Evolutionary conservation across 345 rosid genomes (phyloP).

Genomic region (Eutrema heterophyllum): DNA sequence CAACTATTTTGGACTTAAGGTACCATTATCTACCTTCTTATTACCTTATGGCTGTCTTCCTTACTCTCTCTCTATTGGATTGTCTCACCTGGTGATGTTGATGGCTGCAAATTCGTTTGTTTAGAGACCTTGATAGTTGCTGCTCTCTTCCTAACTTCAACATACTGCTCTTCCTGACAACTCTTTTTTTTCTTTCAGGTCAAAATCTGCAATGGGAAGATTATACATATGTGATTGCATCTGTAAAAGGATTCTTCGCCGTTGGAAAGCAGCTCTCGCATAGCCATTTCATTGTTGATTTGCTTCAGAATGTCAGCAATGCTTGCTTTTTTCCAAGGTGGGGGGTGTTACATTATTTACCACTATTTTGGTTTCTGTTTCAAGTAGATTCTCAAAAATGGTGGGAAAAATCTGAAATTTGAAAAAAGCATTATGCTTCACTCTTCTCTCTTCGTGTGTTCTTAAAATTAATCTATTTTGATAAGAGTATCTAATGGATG

Average conservation of each 20-base stretch:
- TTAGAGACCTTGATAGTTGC: neutral
- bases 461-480: no score
- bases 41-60: neutral
- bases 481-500: no score
- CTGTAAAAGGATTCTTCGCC: slow-evolving; percentile 71
- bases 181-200: slow-evolving; percentile 16
- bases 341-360: slow-evolving; percentile 15
- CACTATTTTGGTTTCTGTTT: neutral
- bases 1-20: slow-evolving; percentile 36
- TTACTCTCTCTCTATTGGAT: neutral
- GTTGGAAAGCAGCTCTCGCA: slow-evolving; percentile 60
- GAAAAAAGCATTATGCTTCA: no score
- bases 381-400: neutral
- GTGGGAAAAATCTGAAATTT: no score
- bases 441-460: no score
- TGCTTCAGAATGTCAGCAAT: slow-evolving; percentile 78
- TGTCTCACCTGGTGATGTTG: neutral
- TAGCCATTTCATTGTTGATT: slow-evolving; percentile 64
- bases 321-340: slow-evolving; percentile 63
- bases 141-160: neutral
- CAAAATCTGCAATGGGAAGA: slow-evolving; percentile 83
- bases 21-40: neutral
- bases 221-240: slow-evolving; percentile 53
- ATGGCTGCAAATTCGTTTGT: neutral
- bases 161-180: neutral